Base-by-base conservation (phyloP, 768 basidiomycete species). In the Pholiota conissans region DNA sequence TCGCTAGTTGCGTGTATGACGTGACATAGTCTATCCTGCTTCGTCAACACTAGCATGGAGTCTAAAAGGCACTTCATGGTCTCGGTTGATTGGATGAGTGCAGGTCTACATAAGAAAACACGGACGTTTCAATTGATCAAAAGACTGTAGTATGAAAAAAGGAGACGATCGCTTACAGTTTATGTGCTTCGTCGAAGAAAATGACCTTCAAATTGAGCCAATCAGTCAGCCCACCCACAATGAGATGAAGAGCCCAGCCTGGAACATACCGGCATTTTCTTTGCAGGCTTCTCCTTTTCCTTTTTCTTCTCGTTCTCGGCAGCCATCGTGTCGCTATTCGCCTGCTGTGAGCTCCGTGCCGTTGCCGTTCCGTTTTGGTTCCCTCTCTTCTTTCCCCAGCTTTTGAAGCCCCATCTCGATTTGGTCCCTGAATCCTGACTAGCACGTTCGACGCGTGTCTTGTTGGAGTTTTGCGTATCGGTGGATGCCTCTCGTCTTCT, bases 181-280 rank as follows among this genome's bases (percentile, higher is more conserved):
- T 90, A 67, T 94, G 92, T 1, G 91, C 90, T 68, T 94, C 92
- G 61, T 94, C 92, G 59, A 94, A 84, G 67, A 93, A 89, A 56
- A 93, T 80, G 11, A 81, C 75, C 80, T 82, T 58, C 22, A n/a
- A 29, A 57, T 52, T 29, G 24, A 50, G 54, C 37, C 6, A 52
- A 57, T 48, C 20, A 51, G 51, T 32, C 20, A 51, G 51, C 13
- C 6, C 13, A 32, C 13, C 30, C 13, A 28, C 39, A 27, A 48
- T 28, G 27, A 27, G 32, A 30, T 48, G 28, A 47, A 62, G 22
- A 28, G 9, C 7, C 10, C 18, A 9, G 24, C 16, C 32, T 40
- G 20, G 61, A 13, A 24, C 74, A 37, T 55, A 90, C 89, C 1
- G 90, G 90, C 67, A 88, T 83, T 72, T 84, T 87, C 77, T 93